Percentiles rank a stretch among this genome's conserved stretches.
Evolutionary conservation across 225 moss, liverwort and hornwort species (phyloP).

Genomic region (Marchantia paleacea): DNA sequence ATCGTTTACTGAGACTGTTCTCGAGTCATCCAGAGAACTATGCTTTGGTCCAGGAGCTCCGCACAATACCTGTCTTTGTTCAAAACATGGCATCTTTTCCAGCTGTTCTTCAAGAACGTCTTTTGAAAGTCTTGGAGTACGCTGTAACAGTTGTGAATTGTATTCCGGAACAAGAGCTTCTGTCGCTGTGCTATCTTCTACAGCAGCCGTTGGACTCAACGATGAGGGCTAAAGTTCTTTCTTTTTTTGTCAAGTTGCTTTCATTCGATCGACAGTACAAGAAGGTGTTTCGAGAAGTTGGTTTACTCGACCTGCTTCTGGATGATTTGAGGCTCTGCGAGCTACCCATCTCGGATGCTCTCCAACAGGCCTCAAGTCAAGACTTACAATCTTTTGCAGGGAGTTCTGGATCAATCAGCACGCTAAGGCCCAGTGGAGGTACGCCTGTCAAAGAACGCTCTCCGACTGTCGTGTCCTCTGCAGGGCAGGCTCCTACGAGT

Average conservation of each 20-base stretch:
- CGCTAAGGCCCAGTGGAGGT: conserved; percentile 11
- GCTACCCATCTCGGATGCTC: conserved; percentile 44
- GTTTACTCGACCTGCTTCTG: conserved; percentile 80
- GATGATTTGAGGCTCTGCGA: conserved; percentile 85
- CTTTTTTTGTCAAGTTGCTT: conserved; percentile 88
- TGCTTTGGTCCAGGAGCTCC: conserved; percentile 80
- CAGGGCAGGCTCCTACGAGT: conserved; percentile 26
- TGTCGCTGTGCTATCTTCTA: conserved; percentile 88
- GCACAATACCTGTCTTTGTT: conserved; percentile 82
- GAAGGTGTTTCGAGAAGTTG: conserved; percentile 89
- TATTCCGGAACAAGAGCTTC: conserved; percentile 88
- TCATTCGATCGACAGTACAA: conserved; percentile 96
- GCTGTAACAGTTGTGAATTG: conserved; percentile 90
- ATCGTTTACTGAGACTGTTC: conserved; percentile 82
- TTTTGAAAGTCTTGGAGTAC: conserved; percentile 92
- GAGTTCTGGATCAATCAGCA: conserved; percentile 10
- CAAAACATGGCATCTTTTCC: conserved; percentile 88
- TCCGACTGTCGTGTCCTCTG: conserved; percentile 11
- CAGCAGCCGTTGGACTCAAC: conserved; percentile 75
- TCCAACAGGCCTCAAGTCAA: conserved; percentile 26
- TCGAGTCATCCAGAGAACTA: conserved; percentile 94
- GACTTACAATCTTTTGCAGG: conserved; percentile 18
- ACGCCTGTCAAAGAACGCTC: conserved; percentile 12
- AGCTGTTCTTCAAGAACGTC: conserved; percentile 77
- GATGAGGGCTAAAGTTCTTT: conserved; percentile 69